Evolutionary conservation across 305 asterid species (phyloP), one percentile per base, ranked within the genome.

Genomic region (Plantago coronopus): DNA sequence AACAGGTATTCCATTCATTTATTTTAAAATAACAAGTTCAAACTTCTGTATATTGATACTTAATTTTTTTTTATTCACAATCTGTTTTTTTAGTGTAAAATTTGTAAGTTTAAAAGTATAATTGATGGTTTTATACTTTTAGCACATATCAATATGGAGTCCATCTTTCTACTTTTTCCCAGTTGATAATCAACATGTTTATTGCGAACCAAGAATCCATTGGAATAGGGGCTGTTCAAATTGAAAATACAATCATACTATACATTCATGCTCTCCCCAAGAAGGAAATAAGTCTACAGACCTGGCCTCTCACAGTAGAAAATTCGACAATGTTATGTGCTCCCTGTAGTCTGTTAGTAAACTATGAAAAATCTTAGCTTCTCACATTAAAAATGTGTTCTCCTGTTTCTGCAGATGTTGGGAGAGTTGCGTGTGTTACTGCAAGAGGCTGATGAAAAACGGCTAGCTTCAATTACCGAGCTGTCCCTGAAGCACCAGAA

Each of bases 401-500:
- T 64, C 74, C 66, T 37, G 20, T 72, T 63, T 61, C 29, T 64
- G 71, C 76, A 93, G 99, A 84, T 81, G 91, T 64, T 87, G 79
- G 95, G 82, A 74, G 84, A 87, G 59, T 69, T 81, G 81, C 76
- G 78, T 53, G 83, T 80, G 50, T 69, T 74, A 67, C 73, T 89
- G 72, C 89, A 80, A 80, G 86, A 65, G 62, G 90, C 95, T 58
- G 99, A 93, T 71, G 97, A 93, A 70, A 93, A 89, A 79, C 77
- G 74, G 63, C 86, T 79, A 74, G 77, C 86, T 75, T 79, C 94
- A 68, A 68, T 83, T 47, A 70, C 87, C 4, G 97, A 93, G 76
- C 84, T 89, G 69, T 80, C 94, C 72, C 68, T 69, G 60, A 89
- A 87, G 83, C 95, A 89, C 69, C 91, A 89, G 76, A 83, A 81